These are phyloP conservation scores for Aspergillus indologenus DNA, from an alignment of 495 filamentous ascomycete species.

Conservation along the genomic window DNA sequence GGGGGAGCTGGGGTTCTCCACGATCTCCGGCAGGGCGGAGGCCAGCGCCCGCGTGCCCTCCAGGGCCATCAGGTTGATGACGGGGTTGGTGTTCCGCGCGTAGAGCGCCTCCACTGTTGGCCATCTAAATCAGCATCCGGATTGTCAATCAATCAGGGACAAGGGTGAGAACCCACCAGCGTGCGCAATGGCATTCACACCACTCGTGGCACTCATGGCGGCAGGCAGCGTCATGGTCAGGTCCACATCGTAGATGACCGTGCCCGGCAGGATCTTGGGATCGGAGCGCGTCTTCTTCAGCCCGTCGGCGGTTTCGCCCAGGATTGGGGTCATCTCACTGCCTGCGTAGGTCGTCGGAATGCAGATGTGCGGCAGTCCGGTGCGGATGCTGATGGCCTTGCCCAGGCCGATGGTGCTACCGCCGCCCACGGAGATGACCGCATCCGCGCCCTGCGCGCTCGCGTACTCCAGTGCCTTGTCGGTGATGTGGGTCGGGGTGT, in stretches of 20 bases:
- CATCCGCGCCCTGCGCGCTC: constrained; percentile 47
- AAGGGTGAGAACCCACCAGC: constrained; percentile 38
- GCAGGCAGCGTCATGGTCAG: constrained; percentile 63
- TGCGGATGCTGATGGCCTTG: constrained; percentile 64
- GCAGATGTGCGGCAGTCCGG: constrained; percentile 61
- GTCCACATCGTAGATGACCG: constrained; percentile 69
- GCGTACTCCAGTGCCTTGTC: constrained; percentile 57
- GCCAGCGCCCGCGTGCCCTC: constrained; percentile 56
- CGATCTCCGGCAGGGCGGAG: constrained; percentile 53
- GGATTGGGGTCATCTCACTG: constrained; percentile 66
- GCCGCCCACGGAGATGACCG: constrained; percentile 59
- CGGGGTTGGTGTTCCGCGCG: constrained; percentile 58
- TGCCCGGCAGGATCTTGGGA: constrained; percentile 61
- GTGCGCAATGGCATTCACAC: constrained; percentile 70
- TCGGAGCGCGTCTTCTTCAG: constrained; percentile 63
- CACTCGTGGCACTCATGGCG: constrained; percentile 58
- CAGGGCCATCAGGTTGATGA: constrained; percentile 55
- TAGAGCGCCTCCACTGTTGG: constrained; percentile 61
- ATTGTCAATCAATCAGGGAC: background rate
- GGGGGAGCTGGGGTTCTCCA: constrained; percentile 45
- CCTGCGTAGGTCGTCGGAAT: constrained; percentile 70
- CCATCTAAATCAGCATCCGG: background rate
- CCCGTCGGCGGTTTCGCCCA: constrained; percentile 63
- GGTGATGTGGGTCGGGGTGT: constrained; percentile 63
- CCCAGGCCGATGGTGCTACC: constrained; percentile 65